Evolutionary conservation across 2,329 filamentous ascomycete genomes (phyloP).

Genomic region (Verticillium alfalfae): DNA sequence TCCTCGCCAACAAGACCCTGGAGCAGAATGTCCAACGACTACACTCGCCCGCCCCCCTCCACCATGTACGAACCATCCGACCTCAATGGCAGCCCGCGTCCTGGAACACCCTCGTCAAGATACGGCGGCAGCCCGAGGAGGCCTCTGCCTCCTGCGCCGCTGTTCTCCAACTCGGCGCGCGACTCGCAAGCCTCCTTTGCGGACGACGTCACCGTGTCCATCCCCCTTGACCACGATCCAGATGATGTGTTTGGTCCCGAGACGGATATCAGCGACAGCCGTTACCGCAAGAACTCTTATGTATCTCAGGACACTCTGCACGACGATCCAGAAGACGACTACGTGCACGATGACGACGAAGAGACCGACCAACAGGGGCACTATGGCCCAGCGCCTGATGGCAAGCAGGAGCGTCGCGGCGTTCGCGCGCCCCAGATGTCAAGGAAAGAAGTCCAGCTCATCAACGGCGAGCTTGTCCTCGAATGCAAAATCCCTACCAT

Average conservation of each 20-base stretch:
- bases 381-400: constrained; percentile 82
- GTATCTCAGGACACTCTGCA: constrained; percentile 51
- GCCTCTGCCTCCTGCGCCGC: constrained; percentile 80
- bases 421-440: constrained; percentile 82
- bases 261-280: constrained; percentile 46
- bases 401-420: constrained; percentile 81
- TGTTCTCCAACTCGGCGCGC: constrained; percentile 60
- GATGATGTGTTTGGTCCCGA: constrained; percentile 72
- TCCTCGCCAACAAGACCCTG: constrained; percentile 38
- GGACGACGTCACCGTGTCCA: constrained; percentile 66
- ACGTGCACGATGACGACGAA: constrained; percentile 41
- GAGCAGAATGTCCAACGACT: constrained; percentile 53
- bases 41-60: constrained; percentile 64
- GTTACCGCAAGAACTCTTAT: constrained; percentile 51
- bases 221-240: constrained; percentile 58
- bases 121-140: constrained; percentile 85
- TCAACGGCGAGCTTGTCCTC: constrained; percentile 95
- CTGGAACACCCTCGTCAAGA: constrained; percentile 82
- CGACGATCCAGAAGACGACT: constrained; percentile 40
- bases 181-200: constrained; percentile 44
- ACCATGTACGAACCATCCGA: constrained; percentile 80
- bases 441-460: constrained; percentile 89
- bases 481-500: constrained; percentile 99
- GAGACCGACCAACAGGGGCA: constrained; percentile 47
- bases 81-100: constrained; percentile 81